Percentiles rank a stretch among this genome's conserved stretches.
These are phyloP conservation scores for Xylaria curta DNA, from an alignment of 495 filamentous ascomycete species.

Conservation along the genomic window DNA sequence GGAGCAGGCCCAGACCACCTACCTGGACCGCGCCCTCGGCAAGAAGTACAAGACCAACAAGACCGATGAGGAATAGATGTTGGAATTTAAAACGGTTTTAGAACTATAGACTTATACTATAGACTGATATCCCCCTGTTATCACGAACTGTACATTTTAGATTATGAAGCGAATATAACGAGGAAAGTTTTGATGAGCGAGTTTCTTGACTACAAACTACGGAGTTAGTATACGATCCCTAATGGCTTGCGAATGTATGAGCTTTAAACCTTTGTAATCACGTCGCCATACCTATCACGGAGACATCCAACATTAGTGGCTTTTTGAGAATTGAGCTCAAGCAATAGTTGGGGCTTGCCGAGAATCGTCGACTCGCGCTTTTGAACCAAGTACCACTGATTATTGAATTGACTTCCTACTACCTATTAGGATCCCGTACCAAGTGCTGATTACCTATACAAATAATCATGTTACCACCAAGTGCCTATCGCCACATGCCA, in stretches of 20 bases:
- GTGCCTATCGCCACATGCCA: background rate
- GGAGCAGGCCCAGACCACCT: slow-evolving; percentile 42
- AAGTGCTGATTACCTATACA: background rate
- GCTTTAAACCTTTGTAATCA: background rate
- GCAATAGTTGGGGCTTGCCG: background rate
- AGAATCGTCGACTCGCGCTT: background rate
- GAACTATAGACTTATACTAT: slow-evolving; percentile 5
- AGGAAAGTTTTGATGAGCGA: background rate
- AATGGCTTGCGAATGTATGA: background rate
- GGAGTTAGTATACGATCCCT: background rate
- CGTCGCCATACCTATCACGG: background rate
- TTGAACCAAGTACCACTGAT: background rate
- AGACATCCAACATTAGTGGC: background rate
- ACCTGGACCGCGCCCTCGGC: slow-evolving; percentile 55
- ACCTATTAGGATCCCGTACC: background rate
- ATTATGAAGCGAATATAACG: slow-evolving; percentile 17
- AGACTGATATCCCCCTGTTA: background rate
- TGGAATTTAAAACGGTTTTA: background rate
- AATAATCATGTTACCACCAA: background rate
- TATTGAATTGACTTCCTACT: background rate
- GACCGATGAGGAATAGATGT: slow-evolving; percentile 14
- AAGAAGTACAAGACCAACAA: slow-evolving; percentile 60
- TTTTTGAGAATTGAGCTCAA: background rate
- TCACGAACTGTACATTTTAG: slow-evolving; percentile 5
- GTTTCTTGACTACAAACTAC: background rate